Conservation (phyloP, 768 basidiomycete genomes). For the Hortiboletus flavorubellus region DNA sequence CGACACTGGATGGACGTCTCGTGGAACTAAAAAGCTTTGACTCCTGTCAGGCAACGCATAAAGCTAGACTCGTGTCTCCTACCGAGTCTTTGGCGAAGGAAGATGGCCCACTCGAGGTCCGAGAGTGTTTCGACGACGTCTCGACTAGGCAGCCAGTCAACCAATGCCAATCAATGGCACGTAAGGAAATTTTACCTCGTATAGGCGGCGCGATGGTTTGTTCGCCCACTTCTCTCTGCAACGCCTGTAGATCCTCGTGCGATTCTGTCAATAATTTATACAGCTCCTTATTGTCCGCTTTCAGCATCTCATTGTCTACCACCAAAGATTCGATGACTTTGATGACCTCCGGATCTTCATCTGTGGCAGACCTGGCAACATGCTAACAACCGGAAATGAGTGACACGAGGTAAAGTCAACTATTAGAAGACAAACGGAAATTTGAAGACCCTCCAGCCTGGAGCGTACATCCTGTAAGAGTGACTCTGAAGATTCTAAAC, state of each 20-base stretch:
- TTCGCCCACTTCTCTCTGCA: slow-evolving; percentile 78
- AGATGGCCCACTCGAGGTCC: slow-evolving; percentile 44
- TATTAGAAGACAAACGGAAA: slow-evolving; percentile 41
- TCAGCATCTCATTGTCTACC: slow-evolving; percentile 77
- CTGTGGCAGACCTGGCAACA: slow-evolving; percentile 32
- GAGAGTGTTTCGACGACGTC: slow-evolving; percentile 37
- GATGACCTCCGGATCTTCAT: slow-evolving; percentile 58
- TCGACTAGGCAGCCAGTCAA: slow-evolving; percentile 25
- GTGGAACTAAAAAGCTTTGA: slow-evolving; percentile 22
- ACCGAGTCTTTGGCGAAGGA: slow-evolving; percentile 43
- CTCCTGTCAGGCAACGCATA: slow-evolving; percentile 22
- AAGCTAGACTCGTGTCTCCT: slow-evolving; percentile 33
- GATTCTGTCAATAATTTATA: slow-evolving; percentile 70
- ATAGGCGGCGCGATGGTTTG: slow-evolving; percentile 49
- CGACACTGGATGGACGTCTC: slow-evolving; percentile 36
- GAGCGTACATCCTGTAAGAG: slow-evolving; percentile 63
- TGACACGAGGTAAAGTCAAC: neutral
- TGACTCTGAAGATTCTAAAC: slow-evolving; percentile 63
- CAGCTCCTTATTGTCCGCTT: slow-evolving; percentile 78
- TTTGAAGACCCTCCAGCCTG: slow-evolving; percentile 58
- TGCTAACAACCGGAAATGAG: slow-evolving; percentile 33
- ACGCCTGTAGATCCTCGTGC: slow-evolving; percentile 66
- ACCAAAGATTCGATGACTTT: slow-evolving; percentile 81
- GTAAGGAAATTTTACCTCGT: slow-evolving; percentile 35
- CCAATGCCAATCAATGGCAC: neutral